Evolutionary conservation across 805 yeast species (phyloP).

Genomic region (Wickerhamomyces queroliae): DNA sequence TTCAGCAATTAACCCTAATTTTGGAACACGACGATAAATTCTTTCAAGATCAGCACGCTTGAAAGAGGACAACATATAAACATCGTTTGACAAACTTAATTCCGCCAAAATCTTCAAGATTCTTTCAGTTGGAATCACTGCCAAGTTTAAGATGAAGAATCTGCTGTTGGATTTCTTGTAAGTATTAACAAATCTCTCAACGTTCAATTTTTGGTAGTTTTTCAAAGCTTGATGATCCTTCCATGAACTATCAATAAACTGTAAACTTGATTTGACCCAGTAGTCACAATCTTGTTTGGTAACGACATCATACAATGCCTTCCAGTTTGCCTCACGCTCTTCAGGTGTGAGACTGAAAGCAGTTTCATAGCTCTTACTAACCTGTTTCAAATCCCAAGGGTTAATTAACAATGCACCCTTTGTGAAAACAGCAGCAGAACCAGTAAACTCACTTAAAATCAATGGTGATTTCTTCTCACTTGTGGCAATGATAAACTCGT

Average conservation of each 20-base stretch:
- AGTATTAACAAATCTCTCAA: slow-evolving; percentile 19
- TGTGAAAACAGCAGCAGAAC: slow-evolving; percentile 76
- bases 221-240: slow-evolving; percentile 37
- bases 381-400: slow-evolving; percentile 80
- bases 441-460: slow-evolving; percentile 88
- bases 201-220: slow-evolving; percentile 27
- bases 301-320: slow-evolving; percentile 50
- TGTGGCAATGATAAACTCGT: slow-evolving; percentile 82
- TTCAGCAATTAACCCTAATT: slow-evolving; percentile 83
- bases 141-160: slow-evolving; percentile 41
- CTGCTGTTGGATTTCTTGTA: slow-evolving; percentile 28
- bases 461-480: slow-evolving; percentile 70
- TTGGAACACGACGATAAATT: slow-evolving; percentile 58
- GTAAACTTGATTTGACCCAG: slow-evolving; percentile 64
- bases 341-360: slow-evolving; percentile 60
- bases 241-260: slow-evolving; percentile 48
- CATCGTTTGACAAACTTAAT: slow-evolving; percentile 49
- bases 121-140: slow-evolving; percentile 56
- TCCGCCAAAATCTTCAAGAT: slow-evolving; percentile 53
- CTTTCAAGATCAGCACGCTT: slow-evolving; percentile 62
- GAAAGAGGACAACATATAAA: slow-evolving; percentile 66
- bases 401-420: slow-evolving; percentile 74
- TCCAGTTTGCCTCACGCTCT: slow-evolving; percentile 64
- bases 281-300: slow-evolving; percentile 60
- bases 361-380: slow-evolving; percentile 54